A percentile compares a stretch with the other conserved stretches of the same genome.
Conservation (phyloP, 1,284 basidiomycete species). For the Moniliophthora roreri region DNA sequence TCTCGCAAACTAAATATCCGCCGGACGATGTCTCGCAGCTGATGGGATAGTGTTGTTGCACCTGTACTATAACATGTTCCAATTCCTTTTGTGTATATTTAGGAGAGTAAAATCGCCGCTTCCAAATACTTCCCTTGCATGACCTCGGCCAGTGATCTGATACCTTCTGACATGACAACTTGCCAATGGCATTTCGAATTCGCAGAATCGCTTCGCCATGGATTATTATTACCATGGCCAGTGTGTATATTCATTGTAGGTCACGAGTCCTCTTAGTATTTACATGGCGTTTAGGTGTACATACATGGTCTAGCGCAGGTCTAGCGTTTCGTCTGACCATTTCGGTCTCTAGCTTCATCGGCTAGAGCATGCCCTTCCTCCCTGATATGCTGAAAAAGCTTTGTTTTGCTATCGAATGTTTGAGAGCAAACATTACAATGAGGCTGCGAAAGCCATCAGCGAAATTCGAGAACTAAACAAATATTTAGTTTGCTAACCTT, state of each 20-base stretch:
- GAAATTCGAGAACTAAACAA: neutral
- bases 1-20: slow-evolving; percentile 93
- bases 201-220: too few species aligned
- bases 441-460: slow-evolving; percentile 20
- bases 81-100: neutral
- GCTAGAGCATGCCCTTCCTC: slow-evolving; percentile 75
- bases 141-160: too few species aligned
- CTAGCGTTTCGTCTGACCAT: neutral
- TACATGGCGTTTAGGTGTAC: too few species aligned
- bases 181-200: too few species aligned
- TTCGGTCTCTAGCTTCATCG: neutral
- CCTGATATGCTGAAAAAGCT: slow-evolving; percentile 77
- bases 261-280: too few species aligned
- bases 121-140: too few species aligned
- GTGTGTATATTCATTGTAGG: too few species aligned
- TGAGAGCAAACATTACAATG: slow-evolving; percentile 74
- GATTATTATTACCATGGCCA: too few species aligned
- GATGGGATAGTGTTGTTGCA: slow-evolving; percentile 65
- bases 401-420: slow-evolving; percentile 72
- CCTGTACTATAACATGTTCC: neutral
- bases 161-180: too few species aligned
- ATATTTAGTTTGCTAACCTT: slow-evolving; percentile 4
- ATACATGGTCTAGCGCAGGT: neutral
- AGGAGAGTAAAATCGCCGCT: too few species aligned
- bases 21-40: slow-evolving; percentile 88